These are phyloP conservation scores for Diddensiella transvaalensis DNA, from an alignment of 805 yeast genomes.

Conservation along the genomic window DNA sequence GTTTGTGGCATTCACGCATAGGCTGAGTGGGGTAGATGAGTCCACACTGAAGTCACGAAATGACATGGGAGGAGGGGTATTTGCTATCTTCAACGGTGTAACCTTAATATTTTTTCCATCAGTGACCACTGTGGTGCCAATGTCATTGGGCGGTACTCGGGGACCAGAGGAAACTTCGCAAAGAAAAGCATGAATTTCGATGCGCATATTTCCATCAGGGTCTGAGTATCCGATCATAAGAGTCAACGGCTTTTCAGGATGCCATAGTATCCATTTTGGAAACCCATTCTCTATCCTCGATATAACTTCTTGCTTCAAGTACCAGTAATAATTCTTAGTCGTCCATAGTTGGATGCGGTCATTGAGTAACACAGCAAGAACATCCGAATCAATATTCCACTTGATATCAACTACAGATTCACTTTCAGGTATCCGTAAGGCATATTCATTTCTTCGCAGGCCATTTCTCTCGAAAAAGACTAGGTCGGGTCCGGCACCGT, in stretches of 20 bases:
- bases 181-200: conserved; percentile 68
- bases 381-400: conserved; percentile 82
- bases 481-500: conserved; percentile 36
- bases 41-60: conserved; percentile 60
- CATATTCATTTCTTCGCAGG: conserved; percentile 81
- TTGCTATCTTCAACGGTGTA: conserved; percentile 81
- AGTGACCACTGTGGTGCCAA: conserved; percentile 74
- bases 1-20: conserved; percentile 61
- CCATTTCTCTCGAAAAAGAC: conserved; percentile 94
- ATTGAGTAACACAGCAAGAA: conserved; percentile 62
- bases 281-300: conserved; percentile 36
- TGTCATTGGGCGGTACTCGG: conserved; percentile 59
- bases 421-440: conserved; percentile 48
- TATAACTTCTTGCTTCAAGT: conserved; percentile 74
- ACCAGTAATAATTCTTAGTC: conserved; percentile 92
- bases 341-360: conserved; percentile 84
- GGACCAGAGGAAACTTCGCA: conserved; percentile 66
- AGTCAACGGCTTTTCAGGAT: conserved; percentile 81
- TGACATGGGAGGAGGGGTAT: conserved; percentile 92
- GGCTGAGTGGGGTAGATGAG: conserved; percentile 52
- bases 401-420: conserved; percentile 46
- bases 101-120: conserved; percentile 70
- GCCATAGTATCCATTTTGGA: conserved; percentile 55
- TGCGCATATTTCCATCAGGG: conserved; percentile 35
- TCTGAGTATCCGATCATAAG: conserved; percentile 45